phyloP scores from a whole-genome alignment of 768 basidiomycete genomes.

The Termitomyces sp. region DNA sequence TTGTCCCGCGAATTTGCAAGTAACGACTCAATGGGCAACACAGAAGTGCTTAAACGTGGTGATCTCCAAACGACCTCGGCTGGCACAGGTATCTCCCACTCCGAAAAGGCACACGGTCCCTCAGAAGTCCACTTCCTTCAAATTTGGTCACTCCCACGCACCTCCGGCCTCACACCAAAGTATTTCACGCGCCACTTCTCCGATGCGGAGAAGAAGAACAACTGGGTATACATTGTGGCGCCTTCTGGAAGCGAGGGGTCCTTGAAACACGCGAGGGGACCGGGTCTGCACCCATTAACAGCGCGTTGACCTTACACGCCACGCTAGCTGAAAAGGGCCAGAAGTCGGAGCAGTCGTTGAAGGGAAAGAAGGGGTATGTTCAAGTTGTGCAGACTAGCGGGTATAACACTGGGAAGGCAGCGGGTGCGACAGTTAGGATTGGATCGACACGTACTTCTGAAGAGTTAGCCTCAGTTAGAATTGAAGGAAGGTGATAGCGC shows the following conservation, averaged over 20 bases:
- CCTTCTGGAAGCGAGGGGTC: slow-evolving; percentile 62
- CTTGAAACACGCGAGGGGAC: slow-evolving; percentile 53
- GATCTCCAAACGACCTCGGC: slow-evolving; percentile 89
- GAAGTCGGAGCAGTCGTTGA: slow-evolving; percentile 50
- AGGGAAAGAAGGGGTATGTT: slow-evolving; percentile 66
- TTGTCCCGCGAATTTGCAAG: slow-evolving; percentile 29
- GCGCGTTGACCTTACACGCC: slow-evolving; percentile 67
- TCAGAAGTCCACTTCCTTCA: slow-evolving; percentile 48
- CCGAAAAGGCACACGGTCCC: slow-evolving; percentile 43
- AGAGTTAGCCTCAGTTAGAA: slow-evolving; percentile 52
- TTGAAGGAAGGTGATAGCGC: slow-evolving; percentile 87
- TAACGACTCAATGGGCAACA: slow-evolving; percentile 88
- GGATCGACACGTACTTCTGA: slow-evolving; percentile 27
- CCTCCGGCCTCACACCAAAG: slow-evolving; percentile 53
- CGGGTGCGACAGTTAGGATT: slow-evolving; percentile 60
- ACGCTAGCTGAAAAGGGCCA: slow-evolving; percentile 59
- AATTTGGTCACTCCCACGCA: slow-evolving; percentile 45
- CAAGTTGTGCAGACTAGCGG: slow-evolving; percentile 86
- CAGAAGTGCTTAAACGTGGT: slow-evolving; percentile 83
- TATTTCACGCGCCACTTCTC: slow-evolving; percentile 88
- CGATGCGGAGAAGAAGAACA: slow-evolving; percentile 76
- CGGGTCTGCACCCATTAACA: slow-evolving; percentile 81
- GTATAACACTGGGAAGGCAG: slow-evolving; percentile 57
- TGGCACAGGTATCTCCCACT: slow-evolving; percentile 88
- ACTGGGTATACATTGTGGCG: slow-evolving; percentile 72